These are phyloP conservation scores for Globisporangium cylindrosporum DNA, from an alignment of 352 stramenopile genomes.

Conservation along the genomic window DNA sequence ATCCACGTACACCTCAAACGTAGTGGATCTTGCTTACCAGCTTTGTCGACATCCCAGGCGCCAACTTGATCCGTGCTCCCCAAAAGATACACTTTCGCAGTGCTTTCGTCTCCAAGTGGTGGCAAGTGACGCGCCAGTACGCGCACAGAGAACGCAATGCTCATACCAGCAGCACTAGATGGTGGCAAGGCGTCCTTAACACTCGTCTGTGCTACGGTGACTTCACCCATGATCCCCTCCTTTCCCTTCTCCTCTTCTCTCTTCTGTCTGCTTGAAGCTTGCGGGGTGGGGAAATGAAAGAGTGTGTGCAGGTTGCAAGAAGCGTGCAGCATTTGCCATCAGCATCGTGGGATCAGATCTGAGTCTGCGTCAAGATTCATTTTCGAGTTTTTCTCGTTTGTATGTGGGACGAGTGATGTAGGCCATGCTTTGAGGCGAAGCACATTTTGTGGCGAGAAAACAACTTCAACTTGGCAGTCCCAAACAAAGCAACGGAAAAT, in stretches of 20 bases:
- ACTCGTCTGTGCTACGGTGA: not conserved
- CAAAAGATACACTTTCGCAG: constrained; percentile 45
- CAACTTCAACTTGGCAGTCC: not conserved
- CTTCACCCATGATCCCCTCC: not conserved
- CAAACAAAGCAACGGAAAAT: not conserved
- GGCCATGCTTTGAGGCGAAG: not conserved
- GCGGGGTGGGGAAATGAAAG: not conserved
- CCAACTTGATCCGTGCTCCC: constrained; percentile 54
- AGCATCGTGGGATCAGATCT: constrained; percentile 2
- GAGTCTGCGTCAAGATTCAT: constrained; percentile 9
- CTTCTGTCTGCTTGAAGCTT: not conserved
- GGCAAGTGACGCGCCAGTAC: constrained; percentile 23
- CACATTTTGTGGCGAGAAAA: not conserved
- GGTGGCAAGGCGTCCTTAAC: not conserved
- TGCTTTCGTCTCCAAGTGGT: constrained; percentile 3
- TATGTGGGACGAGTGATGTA: not conserved
- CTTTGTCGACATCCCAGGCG: constrained; percentile 52
- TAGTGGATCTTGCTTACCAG: constrained; percentile 24
- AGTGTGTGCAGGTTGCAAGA: not conserved
- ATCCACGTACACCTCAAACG: not conserved
- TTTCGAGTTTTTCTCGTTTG: not conserved
- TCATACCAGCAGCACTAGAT: not conserved
- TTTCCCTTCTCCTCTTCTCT: not conserved
- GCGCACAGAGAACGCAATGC: constrained; percentile 39
- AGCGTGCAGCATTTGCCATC: not conserved